Conservation (phyloP, 1,284 basidiomycete genomes). For the Boletus semigastroideus region DNA sequence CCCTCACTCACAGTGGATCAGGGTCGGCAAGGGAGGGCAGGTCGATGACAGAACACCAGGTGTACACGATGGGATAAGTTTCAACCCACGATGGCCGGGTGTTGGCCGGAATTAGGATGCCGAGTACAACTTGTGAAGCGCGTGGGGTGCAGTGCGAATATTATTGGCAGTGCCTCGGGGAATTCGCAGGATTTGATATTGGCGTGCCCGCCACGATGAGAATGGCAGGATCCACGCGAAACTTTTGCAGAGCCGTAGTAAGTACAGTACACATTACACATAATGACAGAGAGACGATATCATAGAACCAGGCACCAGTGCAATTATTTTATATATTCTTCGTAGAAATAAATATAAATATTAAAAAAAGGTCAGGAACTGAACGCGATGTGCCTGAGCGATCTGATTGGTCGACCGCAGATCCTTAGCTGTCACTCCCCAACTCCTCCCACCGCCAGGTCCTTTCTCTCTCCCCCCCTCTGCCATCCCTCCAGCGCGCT, state of each 20-base stretch:
- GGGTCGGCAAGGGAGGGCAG: conserved; percentile 10
- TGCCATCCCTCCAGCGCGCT: background rate
- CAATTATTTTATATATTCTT: background rate
- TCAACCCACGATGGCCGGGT: background rate
- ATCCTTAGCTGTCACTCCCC: conserved; percentile 34
- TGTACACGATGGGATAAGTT: background rate
- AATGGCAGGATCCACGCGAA: conserved; percentile 16
- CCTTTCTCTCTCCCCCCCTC: conserved; percentile 24
- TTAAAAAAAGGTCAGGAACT: conserved; percentile 30
- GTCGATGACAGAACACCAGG: background rate
- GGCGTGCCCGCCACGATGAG: conserved; percentile 13
- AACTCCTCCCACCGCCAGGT: conserved; percentile 32
- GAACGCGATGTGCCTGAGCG: conserved; percentile 34
- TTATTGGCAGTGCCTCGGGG: conserved; percentile 9
- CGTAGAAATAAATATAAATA: conserved; percentile 3
- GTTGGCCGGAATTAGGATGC: conserved; percentile 2
- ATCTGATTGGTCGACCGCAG: conserved; percentile 35
- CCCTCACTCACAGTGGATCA: conserved; percentile 1
- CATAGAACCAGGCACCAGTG: background rate
- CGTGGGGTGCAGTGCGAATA: background rate
- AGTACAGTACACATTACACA: too few relatives aligned
- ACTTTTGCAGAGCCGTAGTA: conserved; percentile 6
- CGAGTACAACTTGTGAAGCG: background rate
- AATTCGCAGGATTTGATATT: background rate
- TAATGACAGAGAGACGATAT: background rate